Base-by-base conservation (phyloP, 1,284 basidiomycete species). In the Cutaneotrichosporon daszewskae region DNA sequence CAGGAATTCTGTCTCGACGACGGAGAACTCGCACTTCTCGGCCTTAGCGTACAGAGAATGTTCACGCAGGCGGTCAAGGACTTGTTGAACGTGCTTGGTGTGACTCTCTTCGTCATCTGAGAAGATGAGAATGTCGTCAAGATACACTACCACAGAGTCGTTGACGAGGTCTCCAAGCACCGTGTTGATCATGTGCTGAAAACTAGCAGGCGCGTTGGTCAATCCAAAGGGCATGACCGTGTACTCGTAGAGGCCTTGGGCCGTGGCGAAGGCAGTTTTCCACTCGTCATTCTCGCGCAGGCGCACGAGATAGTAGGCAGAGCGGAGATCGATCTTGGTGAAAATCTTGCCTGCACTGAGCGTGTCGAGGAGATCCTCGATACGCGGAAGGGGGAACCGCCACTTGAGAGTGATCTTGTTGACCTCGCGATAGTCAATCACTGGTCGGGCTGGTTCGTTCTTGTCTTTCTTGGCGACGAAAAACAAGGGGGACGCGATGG, bases 401-500 rank as follows among this genome's bases (percentile, higher is more conserved):
- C 74, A 68, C 47, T 74, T 74, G 3, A 65, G 49, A 0, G 69
- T 76, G 12, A 64, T 45, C 0, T 43, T 28, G 47, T 78, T 79
- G 19, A 78, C 60, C 9, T 63, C 60, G 0, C 69, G 54, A 53
- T 74, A 79, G 47, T 79, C 73, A 1, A 75, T 63, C 40, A 72
- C 74, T 0, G 75, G 62, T 0, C 69, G 53, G 0, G 73, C 51
- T 0, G 49, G n/a, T n/a, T n/a, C n/a, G n/a, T n/a, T 41, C 5
- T 74, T 70, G 48, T 73, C 71, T 54, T 77, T 77, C 55, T 77
- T 77, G 37, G 66, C 64, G 25, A 75, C 66, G 46, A 78, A 79
- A 1, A 79, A 63, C 31, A 78, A 57, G 0, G 74, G 74, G 0
- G 75, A 54, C 8, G 24, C 63, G 20, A 56, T 53, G 0, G 64